Percentiles rank a stretch among this genome's conserved stretches.
phyloP scores from a whole-genome alignment of 192 early-diverging fungal species.

The Lobosporangium transversale region DNA sequence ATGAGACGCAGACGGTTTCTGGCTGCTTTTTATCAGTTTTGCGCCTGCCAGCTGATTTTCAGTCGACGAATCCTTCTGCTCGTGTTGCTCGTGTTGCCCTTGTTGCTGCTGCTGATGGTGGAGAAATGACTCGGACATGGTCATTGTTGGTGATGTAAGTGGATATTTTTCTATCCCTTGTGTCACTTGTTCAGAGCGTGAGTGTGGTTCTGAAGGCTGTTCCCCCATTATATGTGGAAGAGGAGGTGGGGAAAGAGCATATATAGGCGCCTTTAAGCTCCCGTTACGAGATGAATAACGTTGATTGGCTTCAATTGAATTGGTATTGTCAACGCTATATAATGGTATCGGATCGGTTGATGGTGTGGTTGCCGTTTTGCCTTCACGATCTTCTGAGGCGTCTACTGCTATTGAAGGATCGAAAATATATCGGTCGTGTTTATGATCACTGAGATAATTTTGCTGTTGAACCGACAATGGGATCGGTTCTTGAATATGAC shows the following conservation, averaged over 20 bases:
- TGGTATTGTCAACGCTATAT: no score
- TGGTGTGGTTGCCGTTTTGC: no score
- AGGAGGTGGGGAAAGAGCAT: neutral
- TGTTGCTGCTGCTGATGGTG: no score
- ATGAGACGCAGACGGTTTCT: no score
- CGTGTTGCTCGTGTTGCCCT: no score
- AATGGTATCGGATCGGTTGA: no score
- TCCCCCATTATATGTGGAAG: slow-evolving; percentile 10
- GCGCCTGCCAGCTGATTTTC: neutral
- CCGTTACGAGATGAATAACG: neutral
- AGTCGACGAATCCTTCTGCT: no score
- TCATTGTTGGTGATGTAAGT: no score
- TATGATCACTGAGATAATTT: no score
- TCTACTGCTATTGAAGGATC: neutral
- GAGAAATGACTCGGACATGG: no score
- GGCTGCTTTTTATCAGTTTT: neutral
- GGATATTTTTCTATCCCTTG: no score
- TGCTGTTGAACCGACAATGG: slow-evolving; percentile 11
- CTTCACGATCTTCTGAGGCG: neutral
- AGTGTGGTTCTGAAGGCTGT: slow-evolving; percentile 1
- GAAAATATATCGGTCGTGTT: neutral
- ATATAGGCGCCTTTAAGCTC: neutral
- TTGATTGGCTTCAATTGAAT: neutral
- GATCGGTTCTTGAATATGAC: slow-evolving; percentile 16
- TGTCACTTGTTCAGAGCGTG: no score